These are phyloP conservation scores for Aspergillus coremiiformis DNA, from an alignment of 495 filamentous ascomycete genomes.

Conservation along the genomic window DNA sequence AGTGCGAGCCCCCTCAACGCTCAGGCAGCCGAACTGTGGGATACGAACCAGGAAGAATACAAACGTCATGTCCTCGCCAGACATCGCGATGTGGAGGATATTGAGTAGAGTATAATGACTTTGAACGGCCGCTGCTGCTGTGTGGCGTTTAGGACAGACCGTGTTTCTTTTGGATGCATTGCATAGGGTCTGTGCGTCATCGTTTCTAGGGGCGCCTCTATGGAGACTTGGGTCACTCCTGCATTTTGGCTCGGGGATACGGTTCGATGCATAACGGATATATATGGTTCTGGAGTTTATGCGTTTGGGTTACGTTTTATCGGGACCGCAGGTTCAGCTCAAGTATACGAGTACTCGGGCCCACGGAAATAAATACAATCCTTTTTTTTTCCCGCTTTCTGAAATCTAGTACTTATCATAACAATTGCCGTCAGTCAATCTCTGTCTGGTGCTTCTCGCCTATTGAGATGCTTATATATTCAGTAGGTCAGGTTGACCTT, in stretches of 20 bases:
- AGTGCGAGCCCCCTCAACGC: slow-evolving; percentile 94
- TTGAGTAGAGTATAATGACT: slow-evolving; percentile 27
- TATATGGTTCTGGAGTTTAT: slow-evolving; percentile 25
- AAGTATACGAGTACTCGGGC: slow-evolving; percentile 4
- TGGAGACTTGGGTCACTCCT: not conserved
- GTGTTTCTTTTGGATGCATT: slow-evolving; percentile 14
- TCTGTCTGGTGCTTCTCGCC: not conserved
- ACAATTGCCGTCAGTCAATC: not conserved
- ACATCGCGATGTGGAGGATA: slow-evolving; percentile 55
- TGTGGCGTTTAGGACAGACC: slow-evolving; percentile 4
- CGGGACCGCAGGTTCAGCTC: not conserved
- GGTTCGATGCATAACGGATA: slow-evolving; percentile 25
- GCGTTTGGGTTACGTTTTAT: slow-evolving; percentile 6
- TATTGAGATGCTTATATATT: too few species aligned
- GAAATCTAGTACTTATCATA: slow-evolving; percentile 1
- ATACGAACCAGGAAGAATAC: slow-evolving; percentile 79
- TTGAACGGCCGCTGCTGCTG: slow-evolving; percentile 3
- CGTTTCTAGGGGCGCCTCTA: slow-evolving; percentile 6
- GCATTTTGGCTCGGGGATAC: slow-evolving; percentile 2
- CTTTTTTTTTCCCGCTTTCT: slow-evolving; percentile 4
- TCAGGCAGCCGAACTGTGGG: slow-evolving; percentile 94
- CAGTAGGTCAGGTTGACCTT: too few species aligned
- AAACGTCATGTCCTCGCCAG: slow-evolving; percentile 64
- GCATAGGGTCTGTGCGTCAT: slow-evolving; percentile 17
- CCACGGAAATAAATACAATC: slow-evolving; percentile 10